Evolutionary conservation across 1,139 yeast species (phyloP).

Genomic region (Tardiomyces blankii): DNA sequence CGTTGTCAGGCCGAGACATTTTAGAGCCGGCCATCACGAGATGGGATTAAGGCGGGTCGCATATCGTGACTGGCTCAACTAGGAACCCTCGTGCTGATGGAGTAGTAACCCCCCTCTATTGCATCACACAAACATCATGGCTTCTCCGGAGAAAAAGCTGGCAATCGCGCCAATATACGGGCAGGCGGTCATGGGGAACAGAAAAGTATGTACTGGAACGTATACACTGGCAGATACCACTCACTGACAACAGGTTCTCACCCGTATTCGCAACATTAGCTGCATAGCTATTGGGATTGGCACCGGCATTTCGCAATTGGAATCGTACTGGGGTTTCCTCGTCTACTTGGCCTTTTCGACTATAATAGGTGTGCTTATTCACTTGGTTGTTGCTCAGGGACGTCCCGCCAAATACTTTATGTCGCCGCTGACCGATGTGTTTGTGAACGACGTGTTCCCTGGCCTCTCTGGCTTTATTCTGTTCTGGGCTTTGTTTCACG

Average conservation of each 20-base stretch:
- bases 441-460: conserved; percentile 43
- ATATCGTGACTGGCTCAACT: too few relatives aligned
- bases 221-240: conserved; percentile 10
- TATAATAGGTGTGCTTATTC: conserved; percentile 34
- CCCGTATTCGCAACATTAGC: conserved; percentile 51
- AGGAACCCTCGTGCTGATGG: too few relatives aligned
- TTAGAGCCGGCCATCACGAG: too few relatives aligned
- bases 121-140: conserved; percentile 2
- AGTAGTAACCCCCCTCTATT: too few relatives aligned
- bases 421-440: conserved; percentile 44
- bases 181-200: conserved; percentile 11
- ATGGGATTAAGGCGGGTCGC: too few relatives aligned
- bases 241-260: conserved; percentile 26
- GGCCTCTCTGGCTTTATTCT: conserved; percentile 62
- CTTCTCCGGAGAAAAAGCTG: conserved; percentile 8
- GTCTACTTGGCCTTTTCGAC: conserved; percentile 45
- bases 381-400: conserved; percentile 32
- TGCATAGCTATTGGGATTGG: conserved; percentile 57
- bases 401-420: conserved; percentile 38
- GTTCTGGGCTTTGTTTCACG: conserved; percentile 80
- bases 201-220: conserved; percentile 6
- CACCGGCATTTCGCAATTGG: conserved; percentile 63
- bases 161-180: conserved; percentile 12
- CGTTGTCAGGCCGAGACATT: too few relatives aligned
- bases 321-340: conserved; percentile 49